Evolutionary conservation across 805 yeast genomes (phyloP), one percentile per base, ranked within the genome.

Genomic region (Pichia kluyveri): DNA sequence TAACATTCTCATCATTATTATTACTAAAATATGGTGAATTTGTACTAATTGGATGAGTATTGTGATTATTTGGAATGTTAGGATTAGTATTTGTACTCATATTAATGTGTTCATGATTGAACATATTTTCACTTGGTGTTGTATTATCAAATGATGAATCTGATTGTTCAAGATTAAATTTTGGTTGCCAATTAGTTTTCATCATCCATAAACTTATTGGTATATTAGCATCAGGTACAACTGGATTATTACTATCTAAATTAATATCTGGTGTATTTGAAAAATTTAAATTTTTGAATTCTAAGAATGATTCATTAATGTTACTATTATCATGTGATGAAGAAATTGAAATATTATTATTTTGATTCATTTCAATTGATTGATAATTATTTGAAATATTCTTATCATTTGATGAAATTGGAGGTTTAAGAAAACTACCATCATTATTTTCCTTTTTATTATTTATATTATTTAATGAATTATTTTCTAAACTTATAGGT

Each of bases 131-230:
- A 30, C 14, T 30, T 30, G 10, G 32, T 30, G 32, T 27, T 11
- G 10, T 15, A 28, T 41, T n/a, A 8, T 30, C 32, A 30, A 30
- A 30, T 10, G 32, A 30, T 30, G 32, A 30, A 30, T 30, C 14
- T 30, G 32, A 30, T 10, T 30, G 14, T 30, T 30, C 32, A 10
- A 30, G 32, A 41, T 41, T 41, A 38, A 53, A 53, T 27, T 45
- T 49, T 37, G 56, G 56, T 28, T 52, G 48, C 56, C 56, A 53
- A 37, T 47, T 47, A 12, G 47, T 47, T 32, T 52, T 44, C 48
- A 53, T 43, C 44, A 46, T 41, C 49, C 55, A 49, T 18, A 53
- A 36, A 43, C 51, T 49, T 5, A 47, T 40, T 1, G 51, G 48
- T 1, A 38, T 17, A n/a, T 31, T 42, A 14, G 12, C 37, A 23